phyloP scores from a whole-genome alignment of 2,329 filamentous ascomycete species.

The Juglanconis oblonga region DNA sequence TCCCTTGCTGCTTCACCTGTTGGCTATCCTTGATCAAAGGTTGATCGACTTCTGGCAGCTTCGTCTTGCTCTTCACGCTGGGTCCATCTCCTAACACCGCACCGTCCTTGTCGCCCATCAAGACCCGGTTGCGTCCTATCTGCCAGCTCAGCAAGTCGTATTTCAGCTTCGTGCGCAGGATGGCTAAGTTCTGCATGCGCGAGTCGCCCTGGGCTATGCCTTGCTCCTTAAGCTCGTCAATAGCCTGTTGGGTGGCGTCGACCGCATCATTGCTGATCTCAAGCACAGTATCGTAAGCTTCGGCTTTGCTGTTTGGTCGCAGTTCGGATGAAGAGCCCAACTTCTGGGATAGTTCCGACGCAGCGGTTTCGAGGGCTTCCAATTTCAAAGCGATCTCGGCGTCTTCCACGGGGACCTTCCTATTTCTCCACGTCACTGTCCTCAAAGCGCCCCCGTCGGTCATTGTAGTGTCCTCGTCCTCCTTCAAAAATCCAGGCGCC shows the following conservation, averaged over 20 bases:
- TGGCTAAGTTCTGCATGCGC: slow-evolving; percentile 87
- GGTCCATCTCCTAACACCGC: slow-evolving; percentile 52
- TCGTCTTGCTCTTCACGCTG: slow-evolving; percentile 35
- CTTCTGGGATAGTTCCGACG: slow-evolving; percentile 45
- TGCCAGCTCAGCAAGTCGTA: slow-evolving; percentile 94
- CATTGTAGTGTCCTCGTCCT: slow-evolving; percentile 49
- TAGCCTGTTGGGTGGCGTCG: slow-evolving; percentile 88
- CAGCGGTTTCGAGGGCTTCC: slow-evolving; percentile 61
- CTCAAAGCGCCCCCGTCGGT: slow-evolving; percentile 56
- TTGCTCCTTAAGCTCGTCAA: slow-evolving; percentile 84
- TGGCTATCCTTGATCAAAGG: slow-evolving; percentile 50
- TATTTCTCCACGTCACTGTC: slow-evolving; percentile 79
- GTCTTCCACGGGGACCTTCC: slow-evolving; percentile 86
- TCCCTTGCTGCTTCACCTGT: slow-evolving; percentile 76
- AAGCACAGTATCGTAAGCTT: slow-evolving; percentile 87
- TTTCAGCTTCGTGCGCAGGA: slow-evolving; percentile 89
- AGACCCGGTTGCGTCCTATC: slow-evolving; percentile 84
- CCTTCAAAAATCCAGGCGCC: slow-evolving; percentile 64
- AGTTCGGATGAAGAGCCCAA: slow-evolving; percentile 42
- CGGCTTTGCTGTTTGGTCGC: slow-evolving; percentile 67
- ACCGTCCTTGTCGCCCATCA: slow-evolving; percentile 82
- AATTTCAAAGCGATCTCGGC: slow-evolving; percentile 86
- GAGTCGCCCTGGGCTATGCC: slow-evolving; percentile 79
- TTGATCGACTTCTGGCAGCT: slow-evolving; percentile 56
- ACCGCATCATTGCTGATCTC: slow-evolving; percentile 90